These are phyloP conservation scores for Alternaria metachromatica DNA, from an alignment of 2,329 filamentous ascomycete genomes.

Conservation along the genomic window DNA sequence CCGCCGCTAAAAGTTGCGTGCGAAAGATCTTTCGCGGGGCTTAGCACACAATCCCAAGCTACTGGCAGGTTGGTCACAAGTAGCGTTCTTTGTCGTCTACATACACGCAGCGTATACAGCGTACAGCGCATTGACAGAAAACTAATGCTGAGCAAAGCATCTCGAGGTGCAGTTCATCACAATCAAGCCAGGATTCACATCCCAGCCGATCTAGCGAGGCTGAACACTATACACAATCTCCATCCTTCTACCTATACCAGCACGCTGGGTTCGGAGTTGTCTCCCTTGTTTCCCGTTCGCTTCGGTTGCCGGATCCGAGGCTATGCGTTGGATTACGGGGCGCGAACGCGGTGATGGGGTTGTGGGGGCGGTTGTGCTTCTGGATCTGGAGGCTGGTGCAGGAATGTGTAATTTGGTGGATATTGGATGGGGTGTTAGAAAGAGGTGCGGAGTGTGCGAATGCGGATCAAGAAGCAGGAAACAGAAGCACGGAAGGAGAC, in stretches of 20 bases:
- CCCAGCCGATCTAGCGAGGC: background rate
- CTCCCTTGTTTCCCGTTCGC: constrained; percentile 4
- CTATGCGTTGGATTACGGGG: background rate
- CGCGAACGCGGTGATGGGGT: background rate
- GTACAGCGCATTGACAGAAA: background rate
- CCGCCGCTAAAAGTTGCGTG: background rate
- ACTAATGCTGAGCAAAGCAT: background rate
- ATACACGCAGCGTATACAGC: background rate
- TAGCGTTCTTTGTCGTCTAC: background rate
- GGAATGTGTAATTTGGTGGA: background rate
- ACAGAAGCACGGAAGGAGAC: background rate
- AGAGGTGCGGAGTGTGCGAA: background rate
- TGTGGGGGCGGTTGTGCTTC: background rate
- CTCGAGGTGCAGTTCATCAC: background rate
- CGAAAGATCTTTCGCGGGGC: background rate
- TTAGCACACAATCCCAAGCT: background rate
- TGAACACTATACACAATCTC: background rate
- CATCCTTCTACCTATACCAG: background rate
- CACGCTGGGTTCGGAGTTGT: constrained; percentile 1
- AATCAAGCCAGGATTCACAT: background rate
- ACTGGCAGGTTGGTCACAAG: background rate
- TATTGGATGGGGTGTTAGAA: background rate
- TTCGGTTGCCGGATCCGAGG: background rate
- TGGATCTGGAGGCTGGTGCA: background rate
- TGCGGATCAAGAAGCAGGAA: background rate